Evolutionary conservation across 2,329 filamentous ascomycete genomes (phyloP), one percentile per base, ranked within the genome.

Genomic region (Fusarium foetens): DNA sequence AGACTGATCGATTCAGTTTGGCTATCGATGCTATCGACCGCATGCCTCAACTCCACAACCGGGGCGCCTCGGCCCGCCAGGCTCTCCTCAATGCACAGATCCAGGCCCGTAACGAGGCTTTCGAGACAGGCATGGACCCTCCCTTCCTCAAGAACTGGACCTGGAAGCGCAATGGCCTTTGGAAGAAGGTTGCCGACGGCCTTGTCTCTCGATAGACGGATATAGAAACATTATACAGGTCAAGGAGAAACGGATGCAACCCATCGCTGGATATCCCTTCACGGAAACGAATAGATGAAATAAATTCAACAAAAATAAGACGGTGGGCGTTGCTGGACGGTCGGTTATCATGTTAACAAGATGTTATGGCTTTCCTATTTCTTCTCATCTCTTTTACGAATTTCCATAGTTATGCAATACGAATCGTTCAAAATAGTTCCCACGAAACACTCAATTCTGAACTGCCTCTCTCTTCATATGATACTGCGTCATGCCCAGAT

Each of bases 21-120:
- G 92, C 93, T 14, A 93, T 95, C 68, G 89, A 92, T 76, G 93
- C 92, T 19, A 92, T 95, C 65, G 92, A 94, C 75, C 87, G 88
- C 70, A 87, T 94, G 76, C 84, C 86, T 12, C 80, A 82, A 3
- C 82, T 94, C 36, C 86, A 88, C 21, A 94, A 94, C 82, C 88
- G 85, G 60, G 92, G 89, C 3, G 83, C 89, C 0, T 82, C 85
- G 0, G 88, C 90, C 1, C 83, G 92, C 29, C 91, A 94, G 82
- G 84, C 84, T 62, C 84, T 95, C 73, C 80, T 90, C 68, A 89
- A 91, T 74, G 82, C 86, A 71, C 91, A 92, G 84, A 89, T 93
- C 74, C 82, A 83, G 55, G 90, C 90, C 5, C 86, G 86, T 75
- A 89, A 87, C 64, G 86, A 89, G 79, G 91, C 92, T 0, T 94